Conservation (phyloP, 2,329 filamentous ascomycete species). For the Aspergillus sp. region DNA sequence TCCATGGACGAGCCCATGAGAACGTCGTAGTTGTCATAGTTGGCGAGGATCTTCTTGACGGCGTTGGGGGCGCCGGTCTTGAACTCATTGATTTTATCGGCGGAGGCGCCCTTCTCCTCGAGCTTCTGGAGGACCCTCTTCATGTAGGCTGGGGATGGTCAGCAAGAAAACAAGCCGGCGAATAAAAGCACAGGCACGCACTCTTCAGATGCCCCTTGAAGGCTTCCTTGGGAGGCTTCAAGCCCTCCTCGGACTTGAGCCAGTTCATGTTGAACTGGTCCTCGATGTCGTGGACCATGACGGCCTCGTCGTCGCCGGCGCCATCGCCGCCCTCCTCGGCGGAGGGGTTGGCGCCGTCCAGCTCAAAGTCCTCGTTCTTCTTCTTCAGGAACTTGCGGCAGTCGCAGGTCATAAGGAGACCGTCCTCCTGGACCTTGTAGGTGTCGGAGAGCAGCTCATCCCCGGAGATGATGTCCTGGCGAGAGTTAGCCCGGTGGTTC, state of each 20-base stretch:
- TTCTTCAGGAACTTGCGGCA: constrained; percentile 81
- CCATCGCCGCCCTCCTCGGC: constrained; percentile 72
- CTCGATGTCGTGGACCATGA: constrained; percentile 82
- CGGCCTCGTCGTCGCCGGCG: constrained; percentile 55
- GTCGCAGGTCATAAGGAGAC: constrained; percentile 79
- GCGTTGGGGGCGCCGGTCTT: constrained; percentile 64
- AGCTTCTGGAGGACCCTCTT: constrained; percentile 72
- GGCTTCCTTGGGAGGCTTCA: constrained; percentile 62
- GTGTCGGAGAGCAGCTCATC: constrained; percentile 98
- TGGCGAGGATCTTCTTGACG: constrained; percentile 75
- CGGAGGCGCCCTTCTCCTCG: constrained; percentile 51
- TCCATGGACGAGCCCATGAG: constrained; percentile 88
- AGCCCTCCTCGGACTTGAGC: constrained; percentile 35
- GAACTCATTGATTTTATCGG: constrained; percentile 65
- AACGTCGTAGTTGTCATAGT: constrained; percentile 96
- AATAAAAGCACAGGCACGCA: constrained; percentile 36
- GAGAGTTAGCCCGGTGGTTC: too few relatives aligned
- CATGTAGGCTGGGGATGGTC: constrained; percentile 60
- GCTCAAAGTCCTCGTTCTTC: constrained; percentile 52
- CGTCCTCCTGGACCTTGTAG: constrained; percentile 69
- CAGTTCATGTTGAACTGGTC: constrained; percentile 80
- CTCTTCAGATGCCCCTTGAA: constrained; percentile 81
- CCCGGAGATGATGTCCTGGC: constrained; percentile 73
- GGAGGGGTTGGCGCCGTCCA: constrained; percentile 82
- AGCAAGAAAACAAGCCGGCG: too few relatives aligned